These are phyloP conservation scores for Striga hermonthica DNA, from an alignment of 305 asterid species.

Conservation along the genomic window DNA sequence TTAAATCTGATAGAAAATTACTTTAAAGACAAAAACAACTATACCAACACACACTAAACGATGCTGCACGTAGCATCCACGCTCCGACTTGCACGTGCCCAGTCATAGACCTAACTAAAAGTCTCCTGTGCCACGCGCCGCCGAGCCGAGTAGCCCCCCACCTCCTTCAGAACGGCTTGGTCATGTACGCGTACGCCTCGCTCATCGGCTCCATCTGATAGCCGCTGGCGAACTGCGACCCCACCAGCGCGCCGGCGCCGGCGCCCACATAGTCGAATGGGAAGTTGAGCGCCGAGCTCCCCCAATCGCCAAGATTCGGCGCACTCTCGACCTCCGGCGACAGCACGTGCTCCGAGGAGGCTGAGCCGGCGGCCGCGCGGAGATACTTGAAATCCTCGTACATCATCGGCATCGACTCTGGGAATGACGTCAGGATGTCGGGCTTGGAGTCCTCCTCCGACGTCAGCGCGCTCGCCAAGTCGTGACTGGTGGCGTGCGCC, in stretches of 20 bases:
- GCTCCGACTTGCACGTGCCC: conserved; percentile 45
- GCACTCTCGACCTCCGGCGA: conserved; percentile 94
- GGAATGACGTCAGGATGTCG: conserved; percentile 41
- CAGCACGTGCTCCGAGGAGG: conserved; percentile 79
- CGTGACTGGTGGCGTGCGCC: conserved; percentile 25
- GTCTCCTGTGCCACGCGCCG: conserved; percentile 55
- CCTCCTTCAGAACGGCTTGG: conserved; percentile 47
- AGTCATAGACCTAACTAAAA: conserved; percentile 41
- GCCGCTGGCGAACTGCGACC: conserved; percentile 43
- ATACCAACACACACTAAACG: neutral
- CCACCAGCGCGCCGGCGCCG: conserved; percentile 33
- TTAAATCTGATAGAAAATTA: neutral
- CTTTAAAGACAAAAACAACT: no score
- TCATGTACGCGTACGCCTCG: conserved; percentile 51
- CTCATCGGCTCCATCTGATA: conserved; percentile 56
- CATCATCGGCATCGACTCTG: conserved; percentile 41
- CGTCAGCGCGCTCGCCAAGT: conserved; percentile 36
- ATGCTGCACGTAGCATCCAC: neutral
- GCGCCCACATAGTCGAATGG: conserved; percentile 54
- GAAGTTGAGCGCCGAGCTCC: conserved; percentile 42
- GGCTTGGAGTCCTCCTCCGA: conserved; percentile 61
- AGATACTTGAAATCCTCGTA: conserved; percentile 51
- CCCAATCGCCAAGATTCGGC: conserved; percentile 60
- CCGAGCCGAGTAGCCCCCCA: neutral
- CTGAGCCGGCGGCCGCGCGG: conserved; percentile 72